Conservation (phyloP, 2,329 filamentous ascomycete species). For the Alternaria arborescens region DNA sequence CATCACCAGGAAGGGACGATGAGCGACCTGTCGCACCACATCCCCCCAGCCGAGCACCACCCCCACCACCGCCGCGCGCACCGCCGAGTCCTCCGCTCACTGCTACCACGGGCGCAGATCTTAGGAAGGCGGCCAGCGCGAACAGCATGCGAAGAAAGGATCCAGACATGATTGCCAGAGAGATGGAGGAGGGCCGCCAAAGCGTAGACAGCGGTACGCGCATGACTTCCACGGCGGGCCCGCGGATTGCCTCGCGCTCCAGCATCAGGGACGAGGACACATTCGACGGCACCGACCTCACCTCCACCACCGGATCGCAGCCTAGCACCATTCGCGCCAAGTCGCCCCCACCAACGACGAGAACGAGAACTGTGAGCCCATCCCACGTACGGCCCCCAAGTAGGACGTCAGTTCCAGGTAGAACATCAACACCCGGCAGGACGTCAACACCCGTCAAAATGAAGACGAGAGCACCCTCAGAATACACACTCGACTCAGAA, state of each 20-base stretch:
- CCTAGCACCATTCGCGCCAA: constrained; percentile 51
- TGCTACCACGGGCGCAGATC: constrained; percentile 50
- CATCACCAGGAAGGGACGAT: constrained; percentile 38
- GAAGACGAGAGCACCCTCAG: constrained; percentile 50
- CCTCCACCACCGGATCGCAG: constrained; percentile 53
- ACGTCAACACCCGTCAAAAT: constrained; percentile 31
- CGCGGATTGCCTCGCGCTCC: constrained; percentile 51
- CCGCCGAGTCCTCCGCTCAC: constrained; percentile 61
- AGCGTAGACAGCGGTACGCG: constrained; percentile 54
- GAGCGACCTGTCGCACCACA: constrained; percentile 17
- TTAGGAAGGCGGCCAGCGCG: constrained; percentile 55
- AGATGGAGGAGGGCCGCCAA: constrained; percentile 51
- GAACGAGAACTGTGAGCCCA: constrained; percentile 38
- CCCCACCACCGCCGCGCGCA: constrained; percentile 38
- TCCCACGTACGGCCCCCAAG: constrained; percentile 26
- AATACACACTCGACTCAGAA: constrained; percentile 56
- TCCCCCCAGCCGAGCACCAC: constrained; percentile 27
- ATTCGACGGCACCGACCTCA: constrained; percentile 53
- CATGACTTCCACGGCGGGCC: constrained; percentile 49
- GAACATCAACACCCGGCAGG: constrained; percentile 31
- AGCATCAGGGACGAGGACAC: constrained; percentile 53
- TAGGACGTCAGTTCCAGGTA: constrained; percentile 35
- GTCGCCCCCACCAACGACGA: constrained; percentile 30
- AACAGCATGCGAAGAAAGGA: constrained; percentile 54
- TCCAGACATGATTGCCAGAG: constrained; percentile 46